Percentiles rank a stretch among this genome's conserved stretches.
phyloP scores from a whole-genome alignment of 1,284 basidiomycete species.

The Fomitopsis palustris region DNA sequence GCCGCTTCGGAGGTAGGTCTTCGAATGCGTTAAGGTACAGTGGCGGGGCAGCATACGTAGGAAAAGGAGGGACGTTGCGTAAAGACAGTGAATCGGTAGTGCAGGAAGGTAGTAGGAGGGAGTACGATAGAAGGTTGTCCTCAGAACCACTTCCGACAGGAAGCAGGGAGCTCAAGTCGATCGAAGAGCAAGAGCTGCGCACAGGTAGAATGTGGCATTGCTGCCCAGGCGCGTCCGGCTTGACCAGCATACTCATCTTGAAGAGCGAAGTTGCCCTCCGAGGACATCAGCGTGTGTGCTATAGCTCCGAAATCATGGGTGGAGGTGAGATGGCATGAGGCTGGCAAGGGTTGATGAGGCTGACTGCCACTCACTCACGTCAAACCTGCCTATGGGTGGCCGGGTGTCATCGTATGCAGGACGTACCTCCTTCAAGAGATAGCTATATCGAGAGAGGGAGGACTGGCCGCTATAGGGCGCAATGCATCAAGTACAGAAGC shows the following conservation, averaged over 20 bases:
- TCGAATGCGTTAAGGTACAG: constrained; percentile 20
- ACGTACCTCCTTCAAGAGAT: too few relatives aligned
- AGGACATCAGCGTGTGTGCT: neutral
- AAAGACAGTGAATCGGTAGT: constrained; percentile 23
- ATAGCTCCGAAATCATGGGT: neutral
- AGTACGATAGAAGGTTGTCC: constrained; percentile 24
- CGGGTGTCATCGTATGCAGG: too few relatives aligned
- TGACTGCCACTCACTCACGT: neutral
- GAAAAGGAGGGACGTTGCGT: constrained; percentile 29
- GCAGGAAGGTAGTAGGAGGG: constrained; percentile 27
- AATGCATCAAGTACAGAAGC: too few relatives aligned
- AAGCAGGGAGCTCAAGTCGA: constrained; percentile 18
- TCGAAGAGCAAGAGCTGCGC: constrained; percentile 10
- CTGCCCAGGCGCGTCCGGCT: neutral
- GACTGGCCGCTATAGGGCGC: too few relatives aligned
- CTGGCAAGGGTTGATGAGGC: neutral
- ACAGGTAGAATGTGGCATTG: neutral
- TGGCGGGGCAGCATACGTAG: constrained; percentile 14
- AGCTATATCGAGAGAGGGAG: too few relatives aligned
- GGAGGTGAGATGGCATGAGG: neutral
- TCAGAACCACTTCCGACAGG: constrained; percentile 16
- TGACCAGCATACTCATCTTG: neutral
- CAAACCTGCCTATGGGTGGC: neutral
- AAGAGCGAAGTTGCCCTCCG: neutral
- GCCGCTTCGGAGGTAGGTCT: constrained; percentile 11